Conservation (phyloP, 257 asterid genomes). For the Galeopsis tetrahit region DNA sequence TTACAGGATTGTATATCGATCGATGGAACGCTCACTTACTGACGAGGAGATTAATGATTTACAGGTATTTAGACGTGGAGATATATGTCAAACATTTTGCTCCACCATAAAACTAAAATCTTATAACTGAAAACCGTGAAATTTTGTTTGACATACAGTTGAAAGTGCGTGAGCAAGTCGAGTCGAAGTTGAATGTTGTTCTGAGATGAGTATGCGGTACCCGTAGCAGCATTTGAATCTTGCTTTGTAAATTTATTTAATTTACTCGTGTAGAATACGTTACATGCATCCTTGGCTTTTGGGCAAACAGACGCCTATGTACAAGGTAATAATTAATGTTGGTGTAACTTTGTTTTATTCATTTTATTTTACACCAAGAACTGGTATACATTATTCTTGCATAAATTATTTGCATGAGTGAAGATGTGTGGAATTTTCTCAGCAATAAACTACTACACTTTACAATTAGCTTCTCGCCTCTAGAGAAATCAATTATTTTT, state of each 20-base stretch:
- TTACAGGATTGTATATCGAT: slow-evolving; percentile 84
- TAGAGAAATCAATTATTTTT: too few species aligned
- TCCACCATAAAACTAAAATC: not conserved
- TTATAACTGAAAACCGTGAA: not conserved
- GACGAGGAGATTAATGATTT: slow-evolving; percentile 93
- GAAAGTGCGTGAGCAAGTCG: slow-evolving; percentile 91
- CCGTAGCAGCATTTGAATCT: not conserved
- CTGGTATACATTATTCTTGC: not conserved
- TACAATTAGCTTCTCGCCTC: not conserved
- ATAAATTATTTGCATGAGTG: not conserved
- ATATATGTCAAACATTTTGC: not conserved
- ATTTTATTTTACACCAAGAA: not conserved
- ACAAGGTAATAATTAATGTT: slow-evolving; percentile 20
- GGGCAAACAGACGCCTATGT: not conserved
- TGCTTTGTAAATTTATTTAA: slow-evolving; percentile 16
- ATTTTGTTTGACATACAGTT: slow-evolving; percentile 52
- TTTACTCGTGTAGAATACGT: slow-evolving; percentile 15
- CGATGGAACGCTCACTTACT: slow-evolving; percentile 94
- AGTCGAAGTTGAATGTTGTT: slow-evolving; percentile 78
- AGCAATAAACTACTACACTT: not conserved
- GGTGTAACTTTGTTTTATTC: not conserved
- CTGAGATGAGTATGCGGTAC: slow-evolving; percentile 58
- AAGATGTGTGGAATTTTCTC: not conserved
- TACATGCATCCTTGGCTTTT: not conserved
- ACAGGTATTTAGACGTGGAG: slow-evolving; percentile 60